Conservation (phyloP, 441 rosid species). For the Francoa sonchifolia region DNA sequence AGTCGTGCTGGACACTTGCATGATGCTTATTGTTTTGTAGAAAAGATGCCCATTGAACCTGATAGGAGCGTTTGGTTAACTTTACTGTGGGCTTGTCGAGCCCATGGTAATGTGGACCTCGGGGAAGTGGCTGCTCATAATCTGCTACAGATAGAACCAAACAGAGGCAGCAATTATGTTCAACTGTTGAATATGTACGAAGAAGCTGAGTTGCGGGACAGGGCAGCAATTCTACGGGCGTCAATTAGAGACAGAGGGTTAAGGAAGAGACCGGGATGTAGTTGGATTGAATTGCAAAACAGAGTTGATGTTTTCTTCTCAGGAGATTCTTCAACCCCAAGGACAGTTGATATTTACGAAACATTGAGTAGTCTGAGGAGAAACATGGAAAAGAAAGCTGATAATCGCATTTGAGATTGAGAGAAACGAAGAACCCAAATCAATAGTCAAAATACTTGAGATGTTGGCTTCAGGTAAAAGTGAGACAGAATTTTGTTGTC, state of each 20-base stretch:
- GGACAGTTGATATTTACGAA: too few species aligned
- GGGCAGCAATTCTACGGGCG: constrained; percentile 43
- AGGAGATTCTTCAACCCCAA: too few species aligned
- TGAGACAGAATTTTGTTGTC: too few species aligned
- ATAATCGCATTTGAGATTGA: too few species aligned
- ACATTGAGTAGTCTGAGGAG: too few species aligned
- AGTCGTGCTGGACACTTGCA: constrained; percentile 67
- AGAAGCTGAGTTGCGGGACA: constrained; percentile 49
- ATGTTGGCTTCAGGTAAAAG: too few species aligned
- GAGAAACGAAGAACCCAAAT: too few species aligned
- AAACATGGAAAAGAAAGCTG: too few species aligned
- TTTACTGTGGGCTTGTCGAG: constrained; percentile 69
- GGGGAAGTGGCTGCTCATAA: constrained; percentile 64
- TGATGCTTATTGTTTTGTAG: constrained; percentile 47
- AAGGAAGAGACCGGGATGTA: constrained; percentile 60
- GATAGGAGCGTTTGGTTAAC: constrained; percentile 81
- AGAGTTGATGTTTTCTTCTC: too few species aligned
- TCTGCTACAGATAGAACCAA: constrained; percentile 56
- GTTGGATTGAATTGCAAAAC: constrained; percentile 62
- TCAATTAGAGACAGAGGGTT: constrained; percentile 51
- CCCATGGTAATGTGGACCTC: constrained; percentile 52
- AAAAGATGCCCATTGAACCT: constrained; percentile 35
- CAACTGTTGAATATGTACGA: constrained; percentile 52
- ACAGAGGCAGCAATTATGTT: constrained; percentile 73
- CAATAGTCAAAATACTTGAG: too few species aligned